Conservation (phyloP, 2,329 filamentous ascomycete species). For the Fusarium equiseti region DNA sequence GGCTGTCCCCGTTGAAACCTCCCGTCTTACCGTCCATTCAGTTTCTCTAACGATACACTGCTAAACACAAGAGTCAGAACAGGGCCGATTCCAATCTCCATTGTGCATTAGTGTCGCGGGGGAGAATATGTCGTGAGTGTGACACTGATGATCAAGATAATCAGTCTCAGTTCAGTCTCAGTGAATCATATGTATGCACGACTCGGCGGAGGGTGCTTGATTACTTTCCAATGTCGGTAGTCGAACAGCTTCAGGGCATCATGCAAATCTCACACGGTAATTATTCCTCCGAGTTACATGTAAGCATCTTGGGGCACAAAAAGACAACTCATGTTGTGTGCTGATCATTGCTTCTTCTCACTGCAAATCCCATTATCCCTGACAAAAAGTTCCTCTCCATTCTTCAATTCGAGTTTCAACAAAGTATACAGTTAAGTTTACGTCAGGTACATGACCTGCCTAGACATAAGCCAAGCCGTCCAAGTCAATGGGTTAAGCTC, state of each 20-base stretch:
- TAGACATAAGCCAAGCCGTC: slow-evolving; percentile 6
- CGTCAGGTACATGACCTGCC: slow-evolving; percentile 15
- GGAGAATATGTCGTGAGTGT: slow-evolving; percentile 14
- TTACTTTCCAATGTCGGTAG: slow-evolving; percentile 23
- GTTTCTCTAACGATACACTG: slow-evolving; percentile 17
- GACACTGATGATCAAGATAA: slow-evolving; percentile 39
- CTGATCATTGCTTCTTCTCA: slow-evolving; percentile 21
- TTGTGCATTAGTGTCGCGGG: slow-evolving; percentile 17
- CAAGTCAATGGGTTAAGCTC: slow-evolving; percentile 14
- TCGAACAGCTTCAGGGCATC: slow-evolving; percentile 21
- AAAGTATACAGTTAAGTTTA: slow-evolving; percentile 5
- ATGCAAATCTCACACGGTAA: slow-evolving; percentile 24
- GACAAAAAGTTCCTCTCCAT: background rate
- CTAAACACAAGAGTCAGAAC: slow-evolving; percentile 22
- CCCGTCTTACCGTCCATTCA: slow-evolving; percentile 35
- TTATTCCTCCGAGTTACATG: slow-evolving; percentile 24
- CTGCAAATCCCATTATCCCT: background rate
- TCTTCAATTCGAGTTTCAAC: background rate
- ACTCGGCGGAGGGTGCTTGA: background rate
- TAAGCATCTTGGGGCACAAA: slow-evolving; percentile 4
- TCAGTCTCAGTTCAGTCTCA: background rate
- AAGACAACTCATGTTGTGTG: slow-evolving; percentile 9
- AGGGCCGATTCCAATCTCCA: slow-evolving; percentile 35
- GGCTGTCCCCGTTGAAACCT: slow-evolving; percentile 35
- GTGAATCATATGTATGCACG: slow-evolving; percentile 2